A percentile compares a stretch with the other conserved stretches of the same genome.
These are phyloP conservation scores for Fraxinus latifolia DNA, from an alignment of 305 asterid species.

Conservation along the genomic window DNA sequence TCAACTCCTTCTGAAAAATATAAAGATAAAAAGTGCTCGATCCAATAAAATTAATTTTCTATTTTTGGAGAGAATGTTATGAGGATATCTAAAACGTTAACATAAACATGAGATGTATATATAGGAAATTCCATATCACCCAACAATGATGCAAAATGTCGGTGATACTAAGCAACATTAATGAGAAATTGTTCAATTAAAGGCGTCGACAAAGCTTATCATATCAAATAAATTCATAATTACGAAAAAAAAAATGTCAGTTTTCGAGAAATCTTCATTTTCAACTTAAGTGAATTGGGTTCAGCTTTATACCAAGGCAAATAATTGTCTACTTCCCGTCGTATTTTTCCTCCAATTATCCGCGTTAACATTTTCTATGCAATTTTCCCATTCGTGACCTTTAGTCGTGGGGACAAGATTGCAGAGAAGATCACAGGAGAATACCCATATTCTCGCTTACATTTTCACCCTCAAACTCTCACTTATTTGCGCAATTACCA, in stretches of 20 bases:
- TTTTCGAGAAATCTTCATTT: neutral
- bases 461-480: neutral
- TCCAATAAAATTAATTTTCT: neutral
- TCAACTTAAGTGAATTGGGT: neutral
- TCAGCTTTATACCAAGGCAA: too few relatives aligned
- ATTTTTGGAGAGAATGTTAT: neutral
- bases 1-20: neutral
- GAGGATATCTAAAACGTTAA: neutral
- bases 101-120: neutral
- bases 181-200: neutral
- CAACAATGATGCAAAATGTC: neutral
- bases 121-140: neutral
- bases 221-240: neutral
- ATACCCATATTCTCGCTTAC: neutral
- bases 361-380: neutral
- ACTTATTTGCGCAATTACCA: slow-evolving; percentile 16
- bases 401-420: slow-evolving; percentile 1
- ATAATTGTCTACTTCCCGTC: neutral
- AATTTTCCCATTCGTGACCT: neutral
- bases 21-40: neutral
- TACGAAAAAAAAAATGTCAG: neutral
- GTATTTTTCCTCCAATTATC: neutral
- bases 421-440: neutral
- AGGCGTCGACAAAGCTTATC: neutral
- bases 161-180: neutral